Conservation (phyloP, 352 stramenopile genomes). For the Globisporangium apiculatum region DNA sequence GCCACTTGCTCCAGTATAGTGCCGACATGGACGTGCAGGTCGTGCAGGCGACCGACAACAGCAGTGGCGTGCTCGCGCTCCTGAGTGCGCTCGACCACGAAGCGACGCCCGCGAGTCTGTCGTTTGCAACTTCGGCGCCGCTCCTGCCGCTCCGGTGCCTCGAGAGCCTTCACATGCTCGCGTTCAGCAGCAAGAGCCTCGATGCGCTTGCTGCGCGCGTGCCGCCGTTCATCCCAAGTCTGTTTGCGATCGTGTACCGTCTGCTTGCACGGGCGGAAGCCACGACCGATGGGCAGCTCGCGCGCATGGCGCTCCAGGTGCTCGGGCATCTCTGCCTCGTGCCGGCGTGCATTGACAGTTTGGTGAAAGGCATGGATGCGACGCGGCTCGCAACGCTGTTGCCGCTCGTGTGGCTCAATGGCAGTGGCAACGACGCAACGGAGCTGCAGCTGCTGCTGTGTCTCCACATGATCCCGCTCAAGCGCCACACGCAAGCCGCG, state of each 20-base stretch:
- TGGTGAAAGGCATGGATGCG: conserved; percentile 85
- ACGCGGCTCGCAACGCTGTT: conserved; percentile 60
- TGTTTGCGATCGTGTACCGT: conserved; percentile 81
- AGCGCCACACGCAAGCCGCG: conserved; percentile 78
- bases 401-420: conserved; percentile 55
- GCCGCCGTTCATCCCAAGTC: conserved; percentile 80
- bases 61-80: conserved; percentile 44
- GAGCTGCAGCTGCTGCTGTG: conserved; percentile 81
- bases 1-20: conserved; percentile 76
- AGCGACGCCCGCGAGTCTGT: conserved; percentile 72
- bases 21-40: conserved; percentile 81
- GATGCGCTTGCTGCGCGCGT: conserved; percentile 66
- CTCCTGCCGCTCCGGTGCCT: conserved; percentile 80
- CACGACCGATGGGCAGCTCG: conserved; percentile 74
- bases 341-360: conserved; percentile 79
- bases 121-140: conserved; percentile 51
- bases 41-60: conserved; percentile 43
- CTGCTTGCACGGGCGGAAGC: conserved; percentile 71
- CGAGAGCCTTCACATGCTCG: conserved; percentile 84
- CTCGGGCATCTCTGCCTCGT: conserved; percentile 83
- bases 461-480: conserved; percentile 85
- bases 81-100: conserved; percentile 80
- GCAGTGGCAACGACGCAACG: conserved; percentile 41
- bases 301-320: conserved; percentile 72
- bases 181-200: conserved; percentile 78